Evolutionary conservation across 2,329 filamentous ascomycete species (phyloP).

Genomic region (Knufia fluminis): DNA sequence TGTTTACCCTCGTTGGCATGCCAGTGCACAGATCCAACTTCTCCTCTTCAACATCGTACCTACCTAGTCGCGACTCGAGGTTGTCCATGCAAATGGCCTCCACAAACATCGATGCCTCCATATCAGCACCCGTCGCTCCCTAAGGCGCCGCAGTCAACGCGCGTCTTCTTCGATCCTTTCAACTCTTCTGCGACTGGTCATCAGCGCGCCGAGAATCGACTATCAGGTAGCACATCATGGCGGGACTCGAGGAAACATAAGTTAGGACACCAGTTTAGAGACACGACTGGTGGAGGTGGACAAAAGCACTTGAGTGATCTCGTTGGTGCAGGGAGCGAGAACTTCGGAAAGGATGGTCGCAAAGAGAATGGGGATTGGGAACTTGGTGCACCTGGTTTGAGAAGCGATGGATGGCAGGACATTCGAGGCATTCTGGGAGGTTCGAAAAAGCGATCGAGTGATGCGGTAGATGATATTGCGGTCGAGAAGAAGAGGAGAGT

Average conservation of each 20-base stretch:
- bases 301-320: conserved; percentile 51
- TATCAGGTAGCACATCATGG: conserved; percentile 59
- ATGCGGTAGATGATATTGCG: conserved; percentile 13
- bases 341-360: conserved; percentile 43
- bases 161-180: conserved; percentile 32
- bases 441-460: conserved; percentile 34
- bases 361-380: conserved; percentile 46
- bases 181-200: conserved; percentile 69
- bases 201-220: conserved; percentile 61
- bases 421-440: conserved; percentile 40
- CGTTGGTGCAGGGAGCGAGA: conserved; percentile 54
- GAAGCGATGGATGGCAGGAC: conserved; percentile 28
- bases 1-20: not conserved
- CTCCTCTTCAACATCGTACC: not conserved
- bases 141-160: conserved; percentile 17
- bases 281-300: conserved; percentile 50
- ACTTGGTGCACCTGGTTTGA: conserved; percentile 30
- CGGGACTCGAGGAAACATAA: conserved; percentile 60
- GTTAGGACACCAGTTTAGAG: conserved; percentile 58
- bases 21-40: too few species aligned
- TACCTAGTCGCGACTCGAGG: not conserved
- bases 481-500: conserved; percentile 17
- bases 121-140: conserved; percentile 12
- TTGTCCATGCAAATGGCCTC: not conserved
- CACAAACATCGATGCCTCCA: conserved; percentile 12